Base-by-base conservation (phyloP, 2,329 filamentous ascomycete genomes). In the Monilinia fructicola region DNA sequence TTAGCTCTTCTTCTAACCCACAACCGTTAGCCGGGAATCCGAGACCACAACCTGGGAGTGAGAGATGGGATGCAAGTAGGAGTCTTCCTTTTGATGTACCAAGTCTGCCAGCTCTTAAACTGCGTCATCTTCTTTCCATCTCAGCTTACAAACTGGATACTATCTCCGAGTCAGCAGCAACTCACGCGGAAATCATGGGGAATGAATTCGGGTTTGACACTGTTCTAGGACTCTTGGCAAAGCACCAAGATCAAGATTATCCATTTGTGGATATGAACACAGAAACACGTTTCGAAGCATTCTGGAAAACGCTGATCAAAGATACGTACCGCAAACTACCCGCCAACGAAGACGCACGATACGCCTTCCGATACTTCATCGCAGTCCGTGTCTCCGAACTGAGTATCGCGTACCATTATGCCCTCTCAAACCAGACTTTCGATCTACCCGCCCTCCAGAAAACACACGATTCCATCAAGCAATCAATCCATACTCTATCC, bases 261-360 rank as follows among this genome's bases (percentile, higher is more conserved):
- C 55, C 64, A 7, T 14, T 26, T 11, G 4, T 38, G 4, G 26
- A 31, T 18, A 12, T n/a, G 12, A 35, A 58, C 2, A 40, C 35
- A 0, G 48, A 44, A 23, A 56, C 67, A 23, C 42, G 59, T 31
- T 58, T 64, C 23, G 68, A 70, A 23, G 64, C 56, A 23, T 68
- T 70, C 23, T 70, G 68, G 69, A 59, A 64, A 9, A 64, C 69
- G 1, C 18, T 69, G 4, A 67, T 69, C 23, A 66, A 68, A 60
- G 66, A 70, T 6, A 67, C 66, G 1, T 67, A 65, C 54, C 66
- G 35, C 16, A 62, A 59, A n/a, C 23, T 48, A 3, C 52, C 59
- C 14, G 69, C 67, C 10, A 54, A 11, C 0, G 31, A 56, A 3
- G 35, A 67, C 4, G 65, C 65, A 26, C 40, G 65, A 35, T 12